Base-by-base conservation (phyloP, 2,329 filamentous ascomycete genomes). In the Botrytis squamosa region DNA sequence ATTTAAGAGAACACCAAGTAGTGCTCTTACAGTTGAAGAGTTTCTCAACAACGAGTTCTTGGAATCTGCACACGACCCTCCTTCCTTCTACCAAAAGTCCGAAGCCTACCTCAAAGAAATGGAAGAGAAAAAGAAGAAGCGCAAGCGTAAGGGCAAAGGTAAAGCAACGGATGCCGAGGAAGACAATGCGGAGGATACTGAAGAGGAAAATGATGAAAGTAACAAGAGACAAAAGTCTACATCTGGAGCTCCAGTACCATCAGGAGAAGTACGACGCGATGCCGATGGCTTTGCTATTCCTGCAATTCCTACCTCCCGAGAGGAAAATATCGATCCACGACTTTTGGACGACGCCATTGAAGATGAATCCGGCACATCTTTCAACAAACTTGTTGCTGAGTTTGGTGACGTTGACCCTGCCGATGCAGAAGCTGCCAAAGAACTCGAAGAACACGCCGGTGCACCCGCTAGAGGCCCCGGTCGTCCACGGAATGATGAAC, bases 1-100 rank as follows among this genome's bases (percentile, higher is more conserved):
- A 81, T 99, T 98, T 83, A 94, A 93, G 76, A 88, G 91, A 46
- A 97, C 95, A 0, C 92, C 93, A 76, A 94, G 92, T 75, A 94
- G 94, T 77, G 89, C 90, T 69, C 88, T 98, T 82, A 96, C 94
- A 0, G 93, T 99, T 33, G 92, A 95, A 75, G 92, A 98, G 79
- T 97, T 97, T 79, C 86, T 93, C 66, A 88, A 90, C 75, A 86
- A 89, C 69, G 91, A 91, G 74, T 91, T 93, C 75, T 82, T 94
- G 33, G 93, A 95, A 78, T 90, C 91, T 38, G 84, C 88, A 38
- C 91, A 93, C 76, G 93, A 97, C 78, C 96, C 96, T 0, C 96
- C 96, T 0, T 91, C 94, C 0, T 92, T 96, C 77, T 93, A 92
- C 80, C 87, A 89, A 79, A 86, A 91, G 79, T 85, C 88, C 36